Conservation (phyloP, 768 basidiomycete species). For the Panellus pusillus region DNA sequence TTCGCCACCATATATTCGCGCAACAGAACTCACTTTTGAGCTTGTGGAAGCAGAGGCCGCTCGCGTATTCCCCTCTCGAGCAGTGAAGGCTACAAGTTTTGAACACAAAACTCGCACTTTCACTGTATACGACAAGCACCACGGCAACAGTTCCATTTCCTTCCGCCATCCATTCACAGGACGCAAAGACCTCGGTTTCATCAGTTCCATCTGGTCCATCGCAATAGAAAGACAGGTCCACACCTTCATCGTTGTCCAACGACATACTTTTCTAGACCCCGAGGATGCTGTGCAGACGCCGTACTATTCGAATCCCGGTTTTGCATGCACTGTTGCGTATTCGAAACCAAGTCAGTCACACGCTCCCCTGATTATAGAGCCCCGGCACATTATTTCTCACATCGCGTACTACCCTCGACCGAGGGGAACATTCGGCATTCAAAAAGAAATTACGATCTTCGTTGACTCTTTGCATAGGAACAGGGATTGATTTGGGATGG, state of each 20-base stretch:
- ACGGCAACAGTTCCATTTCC: neutral
- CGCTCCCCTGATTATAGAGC: too few relatives aligned
- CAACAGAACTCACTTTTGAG: too few relatives aligned
- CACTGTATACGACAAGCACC: too few relatives aligned
- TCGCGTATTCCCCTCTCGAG: too few relatives aligned
- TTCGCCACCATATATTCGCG: too few relatives aligned
- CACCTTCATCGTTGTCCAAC: conserved; percentile 5
- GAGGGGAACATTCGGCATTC: conserved; percentile 7
- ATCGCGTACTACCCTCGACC: neutral
- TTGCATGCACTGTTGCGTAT: too few relatives aligned
- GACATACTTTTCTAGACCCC: neutral
- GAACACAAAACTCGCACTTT: too few relatives aligned
- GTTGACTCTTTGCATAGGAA: neutral
- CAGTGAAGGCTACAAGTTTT: too few relatives aligned
- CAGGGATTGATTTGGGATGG: too few relatives aligned
- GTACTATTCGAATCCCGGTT: neutral
- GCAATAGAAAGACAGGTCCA: neutral
- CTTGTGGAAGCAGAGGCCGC: too few relatives aligned
- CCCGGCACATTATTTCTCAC: conserved; percentile 11
- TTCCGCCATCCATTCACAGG: too few relatives aligned
- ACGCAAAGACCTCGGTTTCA: neutral
- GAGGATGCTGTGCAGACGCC: neutral
- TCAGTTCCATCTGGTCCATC: neutral
- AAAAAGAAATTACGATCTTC: conserved; percentile 1
- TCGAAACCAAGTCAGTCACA: too few relatives aligned